Base-by-base conservation (phyloP, 352 stramenopile genomes). In the Vaucheria bursata region DNA sequence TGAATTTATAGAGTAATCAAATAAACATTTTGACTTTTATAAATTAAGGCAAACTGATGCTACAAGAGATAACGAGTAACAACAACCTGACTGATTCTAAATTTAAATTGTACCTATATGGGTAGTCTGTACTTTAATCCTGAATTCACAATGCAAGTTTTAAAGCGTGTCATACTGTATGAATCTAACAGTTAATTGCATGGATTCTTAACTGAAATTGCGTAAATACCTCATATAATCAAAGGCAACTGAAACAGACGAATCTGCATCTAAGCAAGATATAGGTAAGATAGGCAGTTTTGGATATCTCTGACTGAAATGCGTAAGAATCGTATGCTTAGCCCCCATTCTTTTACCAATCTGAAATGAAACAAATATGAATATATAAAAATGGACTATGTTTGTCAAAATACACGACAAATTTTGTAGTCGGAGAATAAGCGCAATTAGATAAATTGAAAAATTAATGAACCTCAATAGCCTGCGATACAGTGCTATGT, bases 401-500 rank as follows among this genome's bases (percentile, higher is more conserved):
- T n/a, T n/a, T n/a, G n/a, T n/a, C n/a, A n/a, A n/a, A n/a, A n/a
- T n/a, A n/a, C n/a, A n/a, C n/a, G n/a, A n/a, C n/a, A n/a, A n/a
- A n/a, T n/a, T n/a, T n/a, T n/a, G n/a, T n/a, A n/a, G n/a, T n/a
- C n/a, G n/a, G n/a, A n/a, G n/a, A n/a, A n/a, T n/a, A n/a, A n/a
- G n/a, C n/a, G n/a, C n/a, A n/a, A n/a, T n/a, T n/a, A n/a, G n/a
- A n/a, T n/a, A n/a, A n/a, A n/a, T n/a, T n/a, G n/a, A n/a, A n/a
- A n/a, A n/a, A n/a, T n/a, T n/a, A n/a, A 68, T 34, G 7, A 31
- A 68, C 53, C 2, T 78, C 73, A 6, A 98, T 85, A 0, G 94
- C 94, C 83, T 98, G 93, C 0, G 87, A 85, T 31, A 95, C 93
- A 2, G 95, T 98, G 52, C 87, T 95, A 88, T 98, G 95, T 37